These are phyloP conservation scores for Flagelloscypha sp. DNA, from an alignment of 768 basidiomycete species.

Conservation along the genomic window DNA sequence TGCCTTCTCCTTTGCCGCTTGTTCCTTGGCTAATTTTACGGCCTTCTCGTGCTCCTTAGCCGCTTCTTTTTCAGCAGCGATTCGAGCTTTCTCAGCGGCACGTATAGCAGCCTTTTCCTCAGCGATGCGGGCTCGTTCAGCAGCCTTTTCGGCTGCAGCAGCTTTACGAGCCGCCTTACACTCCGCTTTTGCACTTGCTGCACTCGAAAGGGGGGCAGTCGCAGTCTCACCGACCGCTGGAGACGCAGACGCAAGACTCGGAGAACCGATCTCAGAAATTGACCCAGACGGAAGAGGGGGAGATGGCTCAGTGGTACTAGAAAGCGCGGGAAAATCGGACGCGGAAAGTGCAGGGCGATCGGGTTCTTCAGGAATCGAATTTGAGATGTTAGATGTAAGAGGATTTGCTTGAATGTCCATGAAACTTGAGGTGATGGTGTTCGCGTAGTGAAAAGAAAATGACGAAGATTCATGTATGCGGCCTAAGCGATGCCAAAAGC, in stretches of 20 bases:
- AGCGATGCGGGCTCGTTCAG: slow-evolving; percentile 47
- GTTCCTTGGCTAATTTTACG: slow-evolving; percentile 31
- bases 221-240: too few species aligned
- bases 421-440: slow-evolving; percentile 35
- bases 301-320: slow-evolving; percentile 25
- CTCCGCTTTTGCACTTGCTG: slow-evolving; percentile 48
- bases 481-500: slow-evolving; percentile 39
- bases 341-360: slow-evolving; percentile 48
- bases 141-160: slow-evolving; percentile 52
- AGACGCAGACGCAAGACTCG: too few species aligned
- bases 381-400: slow-evolving; percentile 32
- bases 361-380: slow-evolving; percentile 31
- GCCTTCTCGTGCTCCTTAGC: slow-evolving; percentile 43
- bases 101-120: slow-evolving; percentile 51
- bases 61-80: slow-evolving; percentile 43
- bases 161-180: slow-evolving; percentile 61
- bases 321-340: slow-evolving; percentile 71
- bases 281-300: slow-evolving; percentile 10
- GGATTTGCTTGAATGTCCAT: slow-evolving; percentile 30
- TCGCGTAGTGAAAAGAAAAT: slow-evolving; percentile 27
- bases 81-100: slow-evolving; percentile 45
- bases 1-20: slow-evolving; percentile 24
- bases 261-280: slow-evolving; percentile 9
- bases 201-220: slow-evolving; percentile 4
- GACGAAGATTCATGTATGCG: slow-evolving; percentile 38